A percentile compares a stretch with the other conserved stretches of the same genome.
These are phyloP conservation scores for Colletotrichum shisoi DNA, from an alignment of 2,329 filamentous ascomycete species.

Conservation along the genomic window DNA sequence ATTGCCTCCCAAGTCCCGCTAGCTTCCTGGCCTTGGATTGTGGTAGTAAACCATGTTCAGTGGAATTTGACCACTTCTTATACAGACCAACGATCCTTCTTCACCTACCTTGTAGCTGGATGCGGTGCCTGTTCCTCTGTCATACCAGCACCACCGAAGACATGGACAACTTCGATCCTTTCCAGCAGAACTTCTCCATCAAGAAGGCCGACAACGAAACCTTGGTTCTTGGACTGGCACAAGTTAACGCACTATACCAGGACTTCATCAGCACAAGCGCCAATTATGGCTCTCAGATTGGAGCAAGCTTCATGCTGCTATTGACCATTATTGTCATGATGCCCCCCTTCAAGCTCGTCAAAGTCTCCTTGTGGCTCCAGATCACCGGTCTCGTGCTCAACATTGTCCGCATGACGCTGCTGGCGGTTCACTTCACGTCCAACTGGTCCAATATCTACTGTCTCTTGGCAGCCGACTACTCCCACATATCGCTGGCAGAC, in stretches of 20 bases:
- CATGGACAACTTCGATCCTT: conserved; percentile 47
- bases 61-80: background rate
- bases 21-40: background rate
- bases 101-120: background rate
- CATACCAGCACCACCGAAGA: background rate
- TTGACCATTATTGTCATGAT: conserved; percentile 73
- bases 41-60: background rate
- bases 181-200: conserved; percentile 50
- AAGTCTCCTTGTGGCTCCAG: conserved; percentile 72
- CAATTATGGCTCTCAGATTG: conserved; percentile 75
- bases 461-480: conserved; percentile 63
- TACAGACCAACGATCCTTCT: background rate
- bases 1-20: background rate
- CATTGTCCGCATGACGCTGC: conserved; percentile 65
- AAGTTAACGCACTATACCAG: conserved; percentile 48
- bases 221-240: conserved; percentile 47
- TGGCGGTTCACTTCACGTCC: conserved; percentile 67
- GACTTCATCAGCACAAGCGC: conserved; percentile 55
- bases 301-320: conserved; percentile 71
- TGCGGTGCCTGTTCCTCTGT: no score
- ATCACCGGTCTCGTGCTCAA: conserved; percentile 66
- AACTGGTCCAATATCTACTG: conserved; percentile 69
- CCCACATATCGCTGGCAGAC: conserved; percentile 53
- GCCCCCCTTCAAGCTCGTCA: conserved; percentile 68
- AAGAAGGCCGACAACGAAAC: conserved; percentile 45